Conservation (phyloP, 345 rosid genomes). For the Psidium friedrichsthalianum region DNA sequence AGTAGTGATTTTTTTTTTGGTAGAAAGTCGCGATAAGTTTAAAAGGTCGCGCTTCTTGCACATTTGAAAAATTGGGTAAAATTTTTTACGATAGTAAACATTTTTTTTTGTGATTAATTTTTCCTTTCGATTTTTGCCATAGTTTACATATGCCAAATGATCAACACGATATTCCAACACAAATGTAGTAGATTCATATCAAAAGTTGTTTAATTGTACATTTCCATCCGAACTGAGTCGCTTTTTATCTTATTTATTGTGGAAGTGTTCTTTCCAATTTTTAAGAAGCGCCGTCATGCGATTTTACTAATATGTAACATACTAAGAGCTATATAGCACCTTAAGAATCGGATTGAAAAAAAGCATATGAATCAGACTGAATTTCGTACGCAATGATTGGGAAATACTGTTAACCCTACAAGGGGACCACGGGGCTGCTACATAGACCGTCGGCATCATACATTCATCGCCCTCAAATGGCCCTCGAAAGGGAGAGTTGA, state of each 20-base stretch:
- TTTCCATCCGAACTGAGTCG: too few species aligned
- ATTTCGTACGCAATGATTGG: neutral
- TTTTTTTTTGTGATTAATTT: neutral
- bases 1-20: too few species aligned
- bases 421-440: neutral
- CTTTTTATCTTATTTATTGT: too few species aligned
- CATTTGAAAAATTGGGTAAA: neutral
- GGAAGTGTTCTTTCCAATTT: accelerated
- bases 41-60: neutral
- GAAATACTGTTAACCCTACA: neutral
- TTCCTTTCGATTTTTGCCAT: neutral
- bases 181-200: neutral
- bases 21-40: too few species aligned
- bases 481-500: neutral
- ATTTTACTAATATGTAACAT: neutral
- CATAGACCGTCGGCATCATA: neutral
- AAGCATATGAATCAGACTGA: neutral
- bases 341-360: neutral
- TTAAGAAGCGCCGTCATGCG: neutral
- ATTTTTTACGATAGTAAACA: neutral
- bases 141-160: neutral
- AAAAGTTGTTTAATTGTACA: neutral
- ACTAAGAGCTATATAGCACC: too few species aligned
- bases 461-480: neutral
- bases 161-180: neutral